These are phyloP conservation scores for Endogone sp. DNA, from an alignment of 192 early-diverging fungal genomes.

Conservation along the genomic window DNA sequence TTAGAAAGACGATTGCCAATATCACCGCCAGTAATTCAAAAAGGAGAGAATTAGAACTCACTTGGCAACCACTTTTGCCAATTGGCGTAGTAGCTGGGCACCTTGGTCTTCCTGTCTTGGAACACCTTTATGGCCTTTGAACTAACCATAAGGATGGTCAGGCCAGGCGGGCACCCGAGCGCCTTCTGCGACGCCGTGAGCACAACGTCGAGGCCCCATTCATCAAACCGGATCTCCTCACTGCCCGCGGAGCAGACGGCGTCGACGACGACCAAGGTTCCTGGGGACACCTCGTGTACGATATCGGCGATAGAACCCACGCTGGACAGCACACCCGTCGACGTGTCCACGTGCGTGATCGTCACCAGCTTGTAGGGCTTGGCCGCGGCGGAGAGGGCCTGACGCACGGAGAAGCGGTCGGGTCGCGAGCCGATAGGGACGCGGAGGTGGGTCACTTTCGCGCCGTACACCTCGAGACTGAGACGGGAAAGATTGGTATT, in stretches of 20 bases:
- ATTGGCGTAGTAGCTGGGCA: slow-evolving; percentile 87
- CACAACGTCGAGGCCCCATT: slow-evolving; percentile 89
- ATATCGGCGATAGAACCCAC: slow-evolving; percentile 70
- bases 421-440: slow-evolving; percentile 70
- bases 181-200: slow-evolving; percentile 96
- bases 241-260: slow-evolving; percentile 95
- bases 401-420: slow-evolving; percentile 58
- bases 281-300: slow-evolving; percentile 72
- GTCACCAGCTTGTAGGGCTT: slow-evolving; percentile 84
- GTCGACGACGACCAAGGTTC: slow-evolving; percentile 89
- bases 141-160: slow-evolving; percentile 84
- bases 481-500: not conserved
- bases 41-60: slow-evolving; percentile 18
- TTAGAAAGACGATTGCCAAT: not conserved
- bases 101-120: slow-evolving; percentile 66
- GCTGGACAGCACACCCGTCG: slow-evolving; percentile 87
- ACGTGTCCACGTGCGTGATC: slow-evolving; percentile 96
- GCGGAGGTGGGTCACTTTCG: slow-evolving; percentile 73
- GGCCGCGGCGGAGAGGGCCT: slow-evolving; percentile 45
- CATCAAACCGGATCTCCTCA: slow-evolving; percentile 89
- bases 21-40: not conserved
- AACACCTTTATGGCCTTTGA: slow-evolving; percentile 68
- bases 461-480: slow-evolving; percentile 85
- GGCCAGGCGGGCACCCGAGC: slow-evolving; percentile 88
- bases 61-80: slow-evolving; percentile 93